These are phyloP conservation scores for Laburnicola sp. DNA, from an alignment of 2,329 filamentous ascomycete genomes.

Conservation along the genomic window DNA sequence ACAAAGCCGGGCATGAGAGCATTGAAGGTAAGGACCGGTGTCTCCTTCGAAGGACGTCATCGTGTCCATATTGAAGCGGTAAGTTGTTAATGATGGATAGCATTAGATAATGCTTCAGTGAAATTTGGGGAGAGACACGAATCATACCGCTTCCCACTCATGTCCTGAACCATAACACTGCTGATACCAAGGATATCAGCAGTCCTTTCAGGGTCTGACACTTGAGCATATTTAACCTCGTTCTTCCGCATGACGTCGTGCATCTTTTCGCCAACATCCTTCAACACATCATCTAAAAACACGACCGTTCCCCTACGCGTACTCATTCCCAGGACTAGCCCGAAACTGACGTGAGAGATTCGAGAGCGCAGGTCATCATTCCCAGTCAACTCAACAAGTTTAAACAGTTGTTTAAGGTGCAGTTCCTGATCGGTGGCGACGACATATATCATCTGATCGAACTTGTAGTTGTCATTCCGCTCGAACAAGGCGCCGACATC, in stretches of 20 bases:
- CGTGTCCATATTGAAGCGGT: conserved; percentile 75
- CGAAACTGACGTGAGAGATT: conserved; percentile 67
- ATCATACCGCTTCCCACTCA: conserved; percentile 79
- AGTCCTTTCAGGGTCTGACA: conserved; percentile 78
- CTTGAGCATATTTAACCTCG: conserved; percentile 83
- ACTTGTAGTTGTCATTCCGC: conserved; percentile 62
- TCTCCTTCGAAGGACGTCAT: conserved; percentile 86
- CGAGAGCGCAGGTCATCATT: conserved; percentile 60
- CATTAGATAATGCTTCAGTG: conserved; percentile 6
- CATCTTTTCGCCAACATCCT: conserved; percentile 83
- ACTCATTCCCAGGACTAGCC: conserved; percentile 67
- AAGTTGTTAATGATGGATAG: conserved; percentile 65
- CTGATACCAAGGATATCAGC: conserved; percentile 91
- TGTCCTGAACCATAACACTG: conserved; percentile 96
- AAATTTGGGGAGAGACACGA: not conserved
- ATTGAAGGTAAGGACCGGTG: conserved; percentile 83
- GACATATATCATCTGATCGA: conserved; percentile 70
- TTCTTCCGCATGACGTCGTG: conserved; percentile 96
- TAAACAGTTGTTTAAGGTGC: conserved; percentile 66
- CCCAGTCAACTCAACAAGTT: conserved; percentile 64
- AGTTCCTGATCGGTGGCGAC: conserved; percentile 66
- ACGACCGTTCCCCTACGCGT: conserved; percentile 64
- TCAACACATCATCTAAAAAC: conserved; percentile 54
- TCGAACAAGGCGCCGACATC: conserved; percentile 70
- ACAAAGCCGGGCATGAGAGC: conserved; percentile 59